Evolutionary conservation across 2,329 filamentous ascomycete genomes (phyloP), one percentile per base, ranked within the genome.

Genomic region (Harringtonia lauricola): DNA sequence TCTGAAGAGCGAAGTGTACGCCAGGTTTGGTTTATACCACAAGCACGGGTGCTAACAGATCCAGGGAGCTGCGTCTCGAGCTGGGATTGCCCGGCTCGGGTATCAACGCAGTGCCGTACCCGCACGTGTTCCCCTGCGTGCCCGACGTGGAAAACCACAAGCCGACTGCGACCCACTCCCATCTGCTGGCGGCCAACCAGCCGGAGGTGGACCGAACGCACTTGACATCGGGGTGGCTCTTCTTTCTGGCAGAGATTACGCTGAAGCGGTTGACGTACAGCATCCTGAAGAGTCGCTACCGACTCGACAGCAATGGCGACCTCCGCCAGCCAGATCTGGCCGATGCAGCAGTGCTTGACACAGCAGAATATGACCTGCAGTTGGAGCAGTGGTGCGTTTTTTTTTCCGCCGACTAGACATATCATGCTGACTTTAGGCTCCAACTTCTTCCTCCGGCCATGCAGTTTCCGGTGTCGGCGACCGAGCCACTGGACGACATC

Each of bases 241-340:
- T 45, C 15, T 45, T 40, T 18, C 39, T 47, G 6, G 46, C 46
- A 26, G 46, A 47, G 28, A 47, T 47, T 17, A 36, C 46, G 1
- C 31, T 45, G 6, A 44, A 44, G 21, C 37, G 44, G 9, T 33
- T 47, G 18, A 44, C 39, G 42, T 44, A 47, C 45, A 36, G 31
- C 30, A 41, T 44, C 15, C 18, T 47, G n/a, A 31, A 43, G 17
- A 35, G 21, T 2, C 45, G 45, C n/a, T 47, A 47, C 24, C 30
- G 28, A 12, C 7, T 31, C 21, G 33, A 21, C 28, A 31, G 17
- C 9, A 19, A 13, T n/a, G 26, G 13, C 5, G 22, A 5, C 17
- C 18, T 24, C 3, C 18, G 13, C 12, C 8, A 5, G 7, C 19
- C 13, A 19, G 18, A 22, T 9, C 24, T 40, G 10, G 15, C 19